These are phyloP conservation scores for Oehlia diaphana DNA, from an alignment of 192 early-diverging fungal genomes.

Conservation along the genomic window DNA sequence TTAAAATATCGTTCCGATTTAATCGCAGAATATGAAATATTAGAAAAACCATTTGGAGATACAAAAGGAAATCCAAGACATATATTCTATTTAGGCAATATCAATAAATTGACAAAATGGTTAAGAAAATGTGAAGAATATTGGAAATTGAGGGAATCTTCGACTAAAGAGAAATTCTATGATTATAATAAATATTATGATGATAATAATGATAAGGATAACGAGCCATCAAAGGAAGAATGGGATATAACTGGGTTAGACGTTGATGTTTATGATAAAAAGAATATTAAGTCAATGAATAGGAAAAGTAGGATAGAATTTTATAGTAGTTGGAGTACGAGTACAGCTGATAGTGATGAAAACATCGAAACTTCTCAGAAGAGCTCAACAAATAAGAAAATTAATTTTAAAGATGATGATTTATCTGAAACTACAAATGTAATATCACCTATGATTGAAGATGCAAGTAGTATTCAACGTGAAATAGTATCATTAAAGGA, in stretches of 20 bases:
- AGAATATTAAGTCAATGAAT: neutral
- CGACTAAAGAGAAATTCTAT: neutral
- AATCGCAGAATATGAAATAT: slow-evolving; percentile 14
- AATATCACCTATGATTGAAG: neutral
- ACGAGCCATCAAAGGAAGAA: neutral
- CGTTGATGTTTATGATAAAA: neutral
- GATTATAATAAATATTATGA: neutral
- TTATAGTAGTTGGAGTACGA: neutral
- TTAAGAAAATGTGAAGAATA: slow-evolving; percentile 14
- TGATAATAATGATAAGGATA: neutral
- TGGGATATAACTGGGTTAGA: neutral
- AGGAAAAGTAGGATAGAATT: neutral
- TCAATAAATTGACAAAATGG: neutral
- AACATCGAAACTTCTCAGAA: neutral
- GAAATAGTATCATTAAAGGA: neutral
- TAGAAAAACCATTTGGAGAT: slow-evolving; percentile 9
- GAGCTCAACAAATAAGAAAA: no score
- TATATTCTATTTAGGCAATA: slow-evolving; percentile 5
- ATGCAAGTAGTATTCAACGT: neutral
- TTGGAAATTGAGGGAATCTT: neutral
- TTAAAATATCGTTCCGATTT: slow-evolving; percentile 4
- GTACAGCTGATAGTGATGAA: neutral
- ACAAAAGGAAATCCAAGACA: neutral
- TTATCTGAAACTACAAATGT: neutral
- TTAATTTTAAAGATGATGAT: neutral